Evolutionary conservation across 1,284 basidiomycete genomes (phyloP), one percentile per base, ranked within the genome.

Genomic region (Dichomitus squalens): DNA sequence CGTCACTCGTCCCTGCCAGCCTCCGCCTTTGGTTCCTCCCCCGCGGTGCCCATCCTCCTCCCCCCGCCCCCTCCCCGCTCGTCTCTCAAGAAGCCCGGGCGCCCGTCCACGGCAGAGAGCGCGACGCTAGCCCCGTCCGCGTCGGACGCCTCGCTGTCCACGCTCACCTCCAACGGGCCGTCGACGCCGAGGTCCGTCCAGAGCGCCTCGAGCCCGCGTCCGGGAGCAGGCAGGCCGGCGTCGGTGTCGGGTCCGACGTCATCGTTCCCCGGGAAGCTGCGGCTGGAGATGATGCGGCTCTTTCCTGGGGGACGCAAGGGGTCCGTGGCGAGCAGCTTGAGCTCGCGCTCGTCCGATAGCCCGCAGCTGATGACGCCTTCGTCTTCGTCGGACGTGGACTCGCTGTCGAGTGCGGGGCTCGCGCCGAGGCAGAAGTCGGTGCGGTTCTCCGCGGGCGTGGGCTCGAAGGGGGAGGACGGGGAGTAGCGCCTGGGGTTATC

Each of bases 21-120:
- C 20, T 46, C 43, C 18, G 25, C 43, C 3, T 46, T 29, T 31
- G 25, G 41, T 20, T 27, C 27, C 29, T 8, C 25, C 9, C 7
- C 29, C 29, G 29, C 11, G 11, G 29, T 31, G 29, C 29, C 29
- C 11, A 51, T 67, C 43, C 57, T 58, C 16, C 75, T 79, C n/a
- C 77, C 78, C 11, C 83, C 83, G 20, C 79, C 83, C 2, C 85
- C 86, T 1, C 65, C 76, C 29, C 84, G 85, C 44, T 86, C 86
- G 3, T 86, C 86, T 2, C 73, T 88, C 60, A 88, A 88, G 72
- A 85, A 83, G 65, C 67, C 77, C 4, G 68, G 66, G 41, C 67
- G 71, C 59, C 69, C 27, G 36, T 55, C 47, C 52, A 66, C 50
- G 64, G 68, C 73, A 9, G 72, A 73, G 39, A 77, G 58, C 41